Base-by-base conservation (phyloP, 495 filamentous ascomycete genomes). In the Penicillium arizonense region DNA sequence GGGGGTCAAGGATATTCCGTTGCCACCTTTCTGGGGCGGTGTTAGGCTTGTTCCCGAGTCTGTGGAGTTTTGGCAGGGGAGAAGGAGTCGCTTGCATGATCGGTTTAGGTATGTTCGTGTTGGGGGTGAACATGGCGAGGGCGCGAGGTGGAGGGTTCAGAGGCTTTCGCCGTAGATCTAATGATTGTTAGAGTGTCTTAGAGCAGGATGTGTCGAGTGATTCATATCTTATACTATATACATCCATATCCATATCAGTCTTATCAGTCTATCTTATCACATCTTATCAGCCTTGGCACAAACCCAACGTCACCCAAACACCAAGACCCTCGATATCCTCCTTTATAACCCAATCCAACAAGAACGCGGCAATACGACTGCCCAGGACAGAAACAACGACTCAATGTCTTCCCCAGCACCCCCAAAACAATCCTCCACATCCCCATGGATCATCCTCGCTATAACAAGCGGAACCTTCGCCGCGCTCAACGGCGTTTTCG, bases 11-110 rank as follows among this genome's bases (percentile, higher is more conserved):
- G 65, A 87, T 35, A 95, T 98, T 48, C 91, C 91, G 2, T 82
- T 96, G 42, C 94, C 94, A 24, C 85, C 87, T 18, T 97, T 96
- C 70, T 98, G 94, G 94, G 94, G 94, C 7, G 94, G 94, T 1
- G 69, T 94, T 68, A 84, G 93, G 58, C 77, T 98, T 47, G 78
- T 91, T 50, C 94, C 94, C 2, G 88, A 90, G 69, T 81, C 82
- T 47, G 79, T 97, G 35, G 92, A 96, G 77, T 97, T 97, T 70
- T 96, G 91, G 93, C 89, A 96, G 74, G 94, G 94, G 35, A 79
- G 95, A 49, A 78, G 85, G 50, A 96, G 86, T 76, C 80, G 94
- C 33, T 69, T 96, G 65, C 91, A 96, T 79, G 91, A 97, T 83
- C 88, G 94, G 21, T 97, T 97, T 69, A 74, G 85, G 53, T 98